Conservation (phyloP, 2,329 filamentous ascomycete species). For the Cladophialophora bantiana region DNA sequence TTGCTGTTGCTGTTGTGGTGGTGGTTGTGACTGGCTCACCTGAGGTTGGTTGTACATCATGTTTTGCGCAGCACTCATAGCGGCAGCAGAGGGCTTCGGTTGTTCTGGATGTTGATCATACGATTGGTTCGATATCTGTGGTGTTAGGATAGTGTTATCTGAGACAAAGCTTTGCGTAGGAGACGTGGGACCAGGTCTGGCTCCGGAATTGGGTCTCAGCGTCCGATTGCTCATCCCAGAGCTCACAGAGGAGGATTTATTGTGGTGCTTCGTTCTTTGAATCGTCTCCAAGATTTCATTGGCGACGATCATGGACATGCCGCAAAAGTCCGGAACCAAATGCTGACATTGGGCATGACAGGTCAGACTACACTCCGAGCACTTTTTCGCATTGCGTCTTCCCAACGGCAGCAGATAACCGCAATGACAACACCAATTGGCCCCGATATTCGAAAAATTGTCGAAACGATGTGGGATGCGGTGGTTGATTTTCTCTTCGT, state of each 20-base stretch:
- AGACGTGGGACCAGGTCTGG: conserved; percentile 51
- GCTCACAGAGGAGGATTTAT: conserved; percentile 59
- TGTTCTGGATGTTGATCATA: conserved; percentile 47
- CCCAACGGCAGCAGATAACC: conserved; percentile 95
- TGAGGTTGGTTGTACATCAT: conserved; percentile 46
- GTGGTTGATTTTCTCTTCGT: conserved; percentile 99
- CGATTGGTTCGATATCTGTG: conserved; percentile 44
- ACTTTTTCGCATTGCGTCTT: conserved; percentile 93
- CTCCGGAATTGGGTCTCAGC: conserved; percentile 62
- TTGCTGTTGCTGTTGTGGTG: conserved; percentile 47
- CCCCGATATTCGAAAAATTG: conserved; percentile 95
- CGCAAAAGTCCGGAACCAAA: conserved; percentile 96
- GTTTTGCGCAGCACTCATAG: conserved; percentile 39
- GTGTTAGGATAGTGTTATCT: conserved; percentile 43
- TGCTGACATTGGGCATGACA: conserved; percentile 92
- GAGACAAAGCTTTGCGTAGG: conserved; percentile 38
- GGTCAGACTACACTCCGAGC: conserved; percentile 87
- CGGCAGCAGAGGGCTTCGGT: conserved; percentile 47
- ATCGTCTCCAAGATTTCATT: conserved; percentile 92
- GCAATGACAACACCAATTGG: conserved; percentile 99
- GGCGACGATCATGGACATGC: conserved; percentile 97
- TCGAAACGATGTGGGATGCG: conserved; percentile 97
- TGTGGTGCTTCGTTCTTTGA: conserved; percentile 77
- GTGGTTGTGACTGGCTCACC: conserved; percentile 46
- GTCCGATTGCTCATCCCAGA: conserved; percentile 70